These are phyloP conservation scores for Monilinia aucupariae DNA, from an alignment of 2,329 filamentous ascomycete genomes.

Conservation along the genomic window DNA sequence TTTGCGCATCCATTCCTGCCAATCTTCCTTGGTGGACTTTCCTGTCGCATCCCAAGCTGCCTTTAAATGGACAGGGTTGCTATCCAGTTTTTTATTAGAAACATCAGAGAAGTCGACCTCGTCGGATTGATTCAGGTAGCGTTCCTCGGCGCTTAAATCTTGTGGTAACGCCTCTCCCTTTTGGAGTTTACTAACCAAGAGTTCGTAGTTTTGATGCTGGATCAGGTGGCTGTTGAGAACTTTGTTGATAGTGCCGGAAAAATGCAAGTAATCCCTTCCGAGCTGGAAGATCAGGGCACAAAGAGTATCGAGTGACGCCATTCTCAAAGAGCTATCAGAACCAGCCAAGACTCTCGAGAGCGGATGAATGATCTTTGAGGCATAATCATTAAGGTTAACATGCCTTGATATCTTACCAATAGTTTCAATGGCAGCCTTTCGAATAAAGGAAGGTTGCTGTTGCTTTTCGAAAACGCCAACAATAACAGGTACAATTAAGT, in stretches of 20 bases:
- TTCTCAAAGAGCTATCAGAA: conserved; percentile 66
- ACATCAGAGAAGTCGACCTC: conserved; percentile 80
- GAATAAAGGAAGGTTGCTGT: conserved; percentile 70
- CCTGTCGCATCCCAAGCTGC: conserved; percentile 95
- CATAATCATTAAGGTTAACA: conserved; percentile 95
- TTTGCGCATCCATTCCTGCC: conserved; percentile 96
- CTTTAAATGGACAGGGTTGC: conserved; percentile 96
- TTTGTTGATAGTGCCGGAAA: conserved; percentile 90
- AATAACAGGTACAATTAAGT: conserved; percentile 92
- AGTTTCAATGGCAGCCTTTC: conserved; percentile 88
- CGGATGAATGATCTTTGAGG: conserved; percentile 92
- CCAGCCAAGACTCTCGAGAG: conserved; percentile 75
- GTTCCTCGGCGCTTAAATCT: conserved; percentile 81
- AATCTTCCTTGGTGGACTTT: conserved; percentile 96
- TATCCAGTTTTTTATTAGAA: conserved; percentile 86
- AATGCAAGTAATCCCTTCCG: conserved; percentile 91
- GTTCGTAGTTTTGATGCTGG: conserved; percentile 84
- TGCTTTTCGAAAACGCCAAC: conserved; percentile 90
- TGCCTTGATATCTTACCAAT: conserved; percentile 90
- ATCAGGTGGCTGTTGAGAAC: conserved; percentile 73
- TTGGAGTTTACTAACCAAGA: conserved; percentile 85
- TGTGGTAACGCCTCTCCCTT: conserved; percentile 94
- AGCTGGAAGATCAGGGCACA: conserved; percentile 95
- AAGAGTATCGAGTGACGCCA: conserved; percentile 84
- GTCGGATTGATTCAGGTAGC: conserved; percentile 71